Conservation (phyloP, 805 yeast species). For the Schizosaccharomyces octosporus region DNA sequence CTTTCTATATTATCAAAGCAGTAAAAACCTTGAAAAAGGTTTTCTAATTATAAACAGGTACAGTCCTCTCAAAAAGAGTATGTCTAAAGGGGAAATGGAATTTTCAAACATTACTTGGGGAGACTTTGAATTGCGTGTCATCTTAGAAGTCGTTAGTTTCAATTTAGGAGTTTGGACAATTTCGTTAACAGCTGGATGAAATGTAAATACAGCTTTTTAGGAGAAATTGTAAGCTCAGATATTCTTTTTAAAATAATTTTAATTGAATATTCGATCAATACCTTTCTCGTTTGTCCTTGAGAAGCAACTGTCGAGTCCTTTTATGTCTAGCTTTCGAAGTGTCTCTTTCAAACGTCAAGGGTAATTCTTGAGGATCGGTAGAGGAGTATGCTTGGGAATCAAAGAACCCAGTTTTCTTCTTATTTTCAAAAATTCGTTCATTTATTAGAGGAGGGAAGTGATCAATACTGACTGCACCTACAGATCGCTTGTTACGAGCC, state of each 20-base stretch:
- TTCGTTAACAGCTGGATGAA: too few species aligned
- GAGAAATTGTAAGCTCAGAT: too few species aligned
- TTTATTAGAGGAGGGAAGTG: background rate
- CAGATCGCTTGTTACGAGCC: background rate
- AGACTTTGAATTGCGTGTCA: too few species aligned
- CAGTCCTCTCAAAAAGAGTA: too few species aligned
- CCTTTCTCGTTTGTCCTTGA: background rate
- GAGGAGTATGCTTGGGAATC: background rate
- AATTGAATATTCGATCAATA: background rate
- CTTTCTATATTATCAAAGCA: too few species aligned
- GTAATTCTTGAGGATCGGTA: background rate
- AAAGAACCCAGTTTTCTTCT: background rate
- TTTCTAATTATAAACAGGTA: too few species aligned
- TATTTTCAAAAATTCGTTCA: background rate
- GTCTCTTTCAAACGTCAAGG: background rate
- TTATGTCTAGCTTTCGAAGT: background rate
- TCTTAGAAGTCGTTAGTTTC: too few species aligned
- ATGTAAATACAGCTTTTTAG: too few species aligned
- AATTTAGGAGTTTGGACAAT: too few species aligned
- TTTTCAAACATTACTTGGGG: too few species aligned
- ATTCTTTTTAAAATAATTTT: background rate
- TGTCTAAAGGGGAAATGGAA: too few species aligned
- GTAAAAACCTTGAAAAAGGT: too few species aligned
- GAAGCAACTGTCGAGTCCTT: background rate
- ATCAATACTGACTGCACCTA: background rate